phyloP scores from a whole-genome alignment of 306 rosid species.

The Vicia faba region DNA sequence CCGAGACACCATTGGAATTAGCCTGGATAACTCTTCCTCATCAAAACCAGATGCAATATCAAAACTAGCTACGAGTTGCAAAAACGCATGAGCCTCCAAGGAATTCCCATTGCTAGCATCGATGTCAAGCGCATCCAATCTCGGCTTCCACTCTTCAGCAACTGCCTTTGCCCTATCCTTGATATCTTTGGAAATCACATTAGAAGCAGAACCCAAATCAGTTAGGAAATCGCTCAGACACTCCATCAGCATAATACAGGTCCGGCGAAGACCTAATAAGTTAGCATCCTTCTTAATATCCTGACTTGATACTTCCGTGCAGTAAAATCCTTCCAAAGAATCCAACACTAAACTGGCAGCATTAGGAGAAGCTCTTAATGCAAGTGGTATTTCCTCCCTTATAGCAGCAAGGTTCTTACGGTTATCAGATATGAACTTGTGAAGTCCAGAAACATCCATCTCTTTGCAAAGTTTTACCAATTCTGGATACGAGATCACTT shows the following conservation, averaged over 20 bases:
- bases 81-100: constrained; percentile 97
- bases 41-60: constrained; percentile 82
- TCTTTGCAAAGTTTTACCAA: constrained; percentile 72
- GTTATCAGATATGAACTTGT: constrained; percentile 90
- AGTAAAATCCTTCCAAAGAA: constrained; percentile 85
- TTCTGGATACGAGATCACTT: constrained; percentile 68
- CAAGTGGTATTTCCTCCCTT: constrained; percentile 88
- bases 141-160: constrained; percentile 94
- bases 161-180: constrained; percentile 73
- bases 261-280: constrained; percentile 89
- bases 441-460: constrained; percentile 91
- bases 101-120: constrained; percentile 98
- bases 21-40: constrained; percentile 72
- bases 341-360: constrained; percentile 85
- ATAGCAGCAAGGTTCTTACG: constrained; percentile 91
- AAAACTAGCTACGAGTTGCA: constrained; percentile 91
- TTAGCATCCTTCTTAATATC: constrained; percentile 92
- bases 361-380: constrained; percentile 74
- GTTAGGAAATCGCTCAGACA: constrained; percentile 74
- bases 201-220: constrained; percentile 50
- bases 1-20: constrained; percentile 92
- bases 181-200: constrained; percentile 66
- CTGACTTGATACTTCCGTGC: constrained; percentile 57
- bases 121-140: constrained; percentile 81
- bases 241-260: constrained; percentile 98